A percentile compares a stretch with the other conserved stretches of the same genome.
Evolutionary conservation across 331 rosid genomes (phyloP).

Genomic region (Phaseolus coccineus): DNA sequence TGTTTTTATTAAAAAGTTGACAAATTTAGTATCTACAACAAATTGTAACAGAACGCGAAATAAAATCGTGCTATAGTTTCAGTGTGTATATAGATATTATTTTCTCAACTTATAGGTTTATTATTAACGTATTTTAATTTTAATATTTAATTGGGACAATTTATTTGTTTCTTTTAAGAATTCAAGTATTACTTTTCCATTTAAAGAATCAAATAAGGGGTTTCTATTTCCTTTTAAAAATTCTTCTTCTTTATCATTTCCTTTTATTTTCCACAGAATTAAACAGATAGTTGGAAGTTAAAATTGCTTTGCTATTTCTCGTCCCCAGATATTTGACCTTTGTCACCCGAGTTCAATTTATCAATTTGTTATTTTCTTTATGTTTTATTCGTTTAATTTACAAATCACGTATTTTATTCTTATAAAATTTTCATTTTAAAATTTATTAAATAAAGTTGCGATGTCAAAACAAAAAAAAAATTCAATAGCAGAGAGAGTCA

Average conservation of each 20-base stretch:
- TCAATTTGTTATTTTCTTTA: not conserved
- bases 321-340: not conserved
- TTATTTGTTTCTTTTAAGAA: not conserved
- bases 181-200: no score
- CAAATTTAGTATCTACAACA: not conserved
- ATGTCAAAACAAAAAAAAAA: not conserved
- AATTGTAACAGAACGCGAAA: not conserved
- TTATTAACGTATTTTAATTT: not conserved
- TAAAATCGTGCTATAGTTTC: not conserved
- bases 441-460: not conserved
- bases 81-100: no score
- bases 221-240: not conserved
- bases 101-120: not conserved
- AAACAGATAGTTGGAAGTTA: not conserved
- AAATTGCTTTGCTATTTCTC: conserved; percentile 16
- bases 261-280: not conserved
- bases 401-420: not conserved
- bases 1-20: not conserved
- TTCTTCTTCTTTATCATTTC: not conserved
- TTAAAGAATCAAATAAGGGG: not conserved
- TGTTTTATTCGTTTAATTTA: not conserved
- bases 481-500: not conserved
- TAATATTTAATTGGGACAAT: not conserved
- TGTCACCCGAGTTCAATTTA: not conserved
- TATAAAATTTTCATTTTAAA: not conserved